phyloP scores from a whole-genome alignment of 2,329 filamentous ascomycete genomes.

The Berkeleyomyces basicola region DNA sequence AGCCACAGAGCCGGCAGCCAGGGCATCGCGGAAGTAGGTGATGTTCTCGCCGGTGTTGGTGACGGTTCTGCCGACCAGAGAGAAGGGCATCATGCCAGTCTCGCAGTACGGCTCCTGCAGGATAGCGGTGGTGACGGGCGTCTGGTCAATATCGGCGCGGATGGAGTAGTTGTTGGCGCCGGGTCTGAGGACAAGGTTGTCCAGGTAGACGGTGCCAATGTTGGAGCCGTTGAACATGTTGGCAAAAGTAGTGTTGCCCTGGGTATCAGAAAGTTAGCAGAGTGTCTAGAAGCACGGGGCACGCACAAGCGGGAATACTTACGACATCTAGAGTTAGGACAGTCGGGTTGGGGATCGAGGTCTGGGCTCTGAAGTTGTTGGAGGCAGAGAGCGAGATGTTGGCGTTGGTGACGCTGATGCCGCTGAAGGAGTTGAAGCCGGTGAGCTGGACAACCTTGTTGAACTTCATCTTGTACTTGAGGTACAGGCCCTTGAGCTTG shows the following conservation, averaged over 20 bases:
- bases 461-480: constrained; percentile 34
- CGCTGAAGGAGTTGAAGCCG: constrained; percentile 29
- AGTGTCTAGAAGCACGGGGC: background rate
- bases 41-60: constrained; percentile 34
- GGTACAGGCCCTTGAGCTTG: constrained; percentile 32
- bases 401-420: constrained; percentile 35
- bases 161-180: constrained; percentile 41
- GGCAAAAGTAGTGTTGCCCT: constrained; percentile 48
- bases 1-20: constrained; percentile 33
- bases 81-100: constrained; percentile 36
- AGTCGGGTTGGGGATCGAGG: constrained; percentile 47
- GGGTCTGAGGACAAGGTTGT: constrained; percentile 40
- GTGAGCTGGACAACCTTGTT: constrained; percentile 39
- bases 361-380: constrained; percentile 42
- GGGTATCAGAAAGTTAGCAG: constrained; percentile 1
- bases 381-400: constrained; percentile 25
- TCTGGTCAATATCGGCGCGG: constrained; percentile 36
- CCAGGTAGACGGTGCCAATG: constrained; percentile 40
- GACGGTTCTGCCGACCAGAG: constrained; percentile 36
- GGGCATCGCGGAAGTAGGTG: constrained; percentile 38
- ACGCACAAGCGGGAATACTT: constrained; percentile 19
- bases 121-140: constrained; percentile 29
- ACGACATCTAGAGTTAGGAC: constrained; percentile 47
- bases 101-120: constrained; percentile 32
- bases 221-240: constrained; percentile 34